A percentile compares a stretch with the other conserved stretches of the same genome.
Evolutionary conservation across 2,329 filamentous ascomycete species (phyloP).

Genomic region (Nemania sp.): DNA sequence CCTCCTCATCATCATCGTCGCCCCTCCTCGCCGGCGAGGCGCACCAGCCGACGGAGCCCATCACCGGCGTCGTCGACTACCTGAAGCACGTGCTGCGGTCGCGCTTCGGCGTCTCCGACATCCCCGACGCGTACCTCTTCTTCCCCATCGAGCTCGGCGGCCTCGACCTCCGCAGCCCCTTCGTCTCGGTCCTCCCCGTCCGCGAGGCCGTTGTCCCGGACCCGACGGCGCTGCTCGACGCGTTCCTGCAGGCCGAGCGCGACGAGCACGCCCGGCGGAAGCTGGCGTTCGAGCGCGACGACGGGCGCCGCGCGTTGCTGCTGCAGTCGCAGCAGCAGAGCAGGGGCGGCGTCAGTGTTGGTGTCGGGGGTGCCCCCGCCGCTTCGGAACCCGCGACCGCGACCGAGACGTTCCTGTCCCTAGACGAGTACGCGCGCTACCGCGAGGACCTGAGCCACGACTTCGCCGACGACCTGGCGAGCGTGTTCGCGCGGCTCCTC

Average conservation of each 20-base stretch:
- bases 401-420: conserved; percentile 49
- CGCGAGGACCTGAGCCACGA: conserved; percentile 37
- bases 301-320: not conserved
- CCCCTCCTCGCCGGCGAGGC: conserved; percentile 20
- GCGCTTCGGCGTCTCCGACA: conserved; percentile 53
- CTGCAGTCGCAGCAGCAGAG: no score
- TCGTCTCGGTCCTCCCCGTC: conserved; percentile 49
- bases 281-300: conserved; percentile 42
- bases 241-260: conserved; percentile 43
- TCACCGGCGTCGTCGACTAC: conserved; percentile 56
- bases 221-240: conserved; percentile 35
- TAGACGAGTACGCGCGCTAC: conserved; percentile 50
- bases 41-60: conserved; percentile 22
- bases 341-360: conserved; percentile 16
- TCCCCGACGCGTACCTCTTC: conserved; percentile 53
- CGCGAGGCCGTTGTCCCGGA: conserved; percentile 41
- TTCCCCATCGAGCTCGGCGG: conserved; percentile 53
- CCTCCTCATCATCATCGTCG: conserved; percentile 34
- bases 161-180: conserved; percentile 52
- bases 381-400: conserved; percentile 41
- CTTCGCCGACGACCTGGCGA: conserved; percentile 35
- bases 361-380: no score
- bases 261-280: conserved; percentile 43
- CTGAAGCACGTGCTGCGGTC: conserved; percentile 56
- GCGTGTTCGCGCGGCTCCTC: conserved; percentile 46